Base-by-base conservation (phyloP, 371 early-diverging fungal genomes). In the Capillidium heterosporum region DNA sequence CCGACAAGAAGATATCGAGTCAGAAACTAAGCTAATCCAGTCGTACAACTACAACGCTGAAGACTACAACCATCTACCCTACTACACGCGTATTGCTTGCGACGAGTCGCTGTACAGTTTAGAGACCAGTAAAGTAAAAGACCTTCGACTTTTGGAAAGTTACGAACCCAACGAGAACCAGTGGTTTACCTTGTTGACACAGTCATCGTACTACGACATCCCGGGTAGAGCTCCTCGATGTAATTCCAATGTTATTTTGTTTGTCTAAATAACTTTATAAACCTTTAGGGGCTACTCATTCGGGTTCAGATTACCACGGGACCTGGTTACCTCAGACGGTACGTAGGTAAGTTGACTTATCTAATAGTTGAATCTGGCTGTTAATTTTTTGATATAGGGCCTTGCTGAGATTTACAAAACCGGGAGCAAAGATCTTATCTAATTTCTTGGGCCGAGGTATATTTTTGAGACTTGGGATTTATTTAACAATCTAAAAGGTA, bases 301-400 rank as follows among this genome's bases (percentile, higher is more conserved):
- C 87, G 4, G 91, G 89, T 13, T 80, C 85, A 7, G 91, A 92
- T 65, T 91, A 89, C 60, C 91, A 90, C 63, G 91, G 81, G n/a
- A 90, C 91, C 0, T 92, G 93, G 93, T 72, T 92, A 15, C 91
- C 93, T 2, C 93, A 92, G 61, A 84, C 88, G 1, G 89, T 89
- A 21, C 74, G 91, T 44, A 74, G 82, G 82, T 79, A 68, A 55
- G 47, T 43, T 17, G n/a, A 17, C 4, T 24, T 8, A 27, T 39
- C 29, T 29, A 28, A 32, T 43, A n/a, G 1, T 24, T 10, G 53
- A 11, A n/a, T n/a, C n/a, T n/a, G n/a, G n/a, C n/a, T n/a, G n/a
- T n/a, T n/a, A n/a, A n/a, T n/a, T n/a, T n/a, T n/a, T n/a, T 31
- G 49, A 32, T n/a, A 28, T 31, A 80, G 89, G 49, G 81, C 85